A percentile compares a stretch with the other conserved stretches of the same genome.
Evolutionary conservation across 768 basidiomycete species (phyloP).

Genomic region (Lactarius hengduanensis): DNA sequence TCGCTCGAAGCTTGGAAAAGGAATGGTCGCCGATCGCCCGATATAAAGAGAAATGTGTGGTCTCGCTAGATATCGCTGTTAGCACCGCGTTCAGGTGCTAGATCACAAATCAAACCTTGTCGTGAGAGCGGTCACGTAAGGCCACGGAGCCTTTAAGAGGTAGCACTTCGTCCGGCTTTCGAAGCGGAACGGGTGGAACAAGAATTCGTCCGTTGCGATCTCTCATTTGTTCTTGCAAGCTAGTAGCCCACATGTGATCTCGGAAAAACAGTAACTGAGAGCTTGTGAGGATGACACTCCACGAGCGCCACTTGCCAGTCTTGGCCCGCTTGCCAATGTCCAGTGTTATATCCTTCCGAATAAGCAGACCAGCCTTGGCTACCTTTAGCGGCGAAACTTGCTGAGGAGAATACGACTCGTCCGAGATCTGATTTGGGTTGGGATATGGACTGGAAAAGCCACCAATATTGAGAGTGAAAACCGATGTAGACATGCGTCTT

Average conservation of each 20-base stretch:
- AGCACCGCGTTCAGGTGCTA: not conserved
- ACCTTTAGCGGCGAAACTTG: conserved; percentile 58
- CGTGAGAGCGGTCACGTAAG: conserved; percentile 73
- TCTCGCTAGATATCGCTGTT: conserved; percentile 22
- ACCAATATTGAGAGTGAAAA: conserved; percentile 43
- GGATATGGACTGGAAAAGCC: conserved; percentile 33
- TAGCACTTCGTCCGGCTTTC: conserved; percentile 84
- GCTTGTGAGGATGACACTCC: conserved; percentile 81
- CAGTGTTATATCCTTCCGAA: conserved; percentile 74
- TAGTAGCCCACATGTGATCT: conserved; percentile 56
- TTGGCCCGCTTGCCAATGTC: conserved; percentile 75
- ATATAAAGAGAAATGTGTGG: conserved; percentile 73
- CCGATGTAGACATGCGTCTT: conserved; percentile 41
- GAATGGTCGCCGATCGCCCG: conserved; percentile 76
- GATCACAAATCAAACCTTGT: conserved; percentile 53
- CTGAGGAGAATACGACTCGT: conserved; percentile 33
- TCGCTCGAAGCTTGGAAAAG: conserved; percentile 73
- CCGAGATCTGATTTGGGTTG: conserved; percentile 33
- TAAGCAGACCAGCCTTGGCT: conserved; percentile 77
- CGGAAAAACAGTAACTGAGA: conserved; percentile 92
- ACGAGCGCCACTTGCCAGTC: conserved; percentile 85
- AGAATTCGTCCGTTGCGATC: conserved; percentile 36
- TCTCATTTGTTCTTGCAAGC: conserved; percentile 46
- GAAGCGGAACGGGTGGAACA: conserved; percentile 43
- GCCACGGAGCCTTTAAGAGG: conserved; percentile 78